Base-by-base conservation (phyloP, 768 basidiomycete species). In the Trametopsis cervina region DNA sequence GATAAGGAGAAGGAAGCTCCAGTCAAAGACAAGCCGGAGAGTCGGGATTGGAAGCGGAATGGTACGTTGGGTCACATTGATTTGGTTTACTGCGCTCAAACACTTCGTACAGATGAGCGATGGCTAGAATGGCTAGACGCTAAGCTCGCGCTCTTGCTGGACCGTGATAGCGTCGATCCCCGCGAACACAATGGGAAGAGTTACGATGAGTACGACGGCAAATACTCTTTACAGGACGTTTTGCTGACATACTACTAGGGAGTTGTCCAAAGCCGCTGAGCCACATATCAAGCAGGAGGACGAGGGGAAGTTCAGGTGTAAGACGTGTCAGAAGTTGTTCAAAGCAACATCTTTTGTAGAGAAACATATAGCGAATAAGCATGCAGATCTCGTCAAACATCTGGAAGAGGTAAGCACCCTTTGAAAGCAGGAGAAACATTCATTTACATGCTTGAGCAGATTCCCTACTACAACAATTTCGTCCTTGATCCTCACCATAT, bases 361-460 rank as follows among this genome's bases (percentile, higher is more conserved):
- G 69, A 98, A 98, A 73, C 96, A 99, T 63, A 84, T 99, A 52
- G 79, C 84, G 11, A 91, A 94, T 64, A 98, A 98, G 64, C 96
- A 99, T 63, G 72, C 85, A 10, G 89, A 96, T 51, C 70, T 90
- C 13, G 78, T 94, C 49, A 87, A 85, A 56, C 69, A 75, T 43
- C 78, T 97, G 15, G 90, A 93, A 36, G 87, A 94, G 60, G 95
- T 96, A 63, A 67, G 74, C n/a, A n/a, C n/a, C n/a, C n/a, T n/a
- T n/a, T n/a, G n/a, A n/a, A n/a, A n/a, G n/a, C n/a, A 33, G 7
- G 29, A 33, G 29, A 7, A 15, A 33, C 9, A 7, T 15, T 7
- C 15, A 15, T 15, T 33, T 7, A 33, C 29, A 33, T 15, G 42
- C 7, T n/a, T 17, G 46, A 18, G 24, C 49, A 94, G 92, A 63